Evolutionary conservation across 2,329 filamentous ascomycete species (phyloP).

Genomic region (Hyphodiscus sp.): DNA sequence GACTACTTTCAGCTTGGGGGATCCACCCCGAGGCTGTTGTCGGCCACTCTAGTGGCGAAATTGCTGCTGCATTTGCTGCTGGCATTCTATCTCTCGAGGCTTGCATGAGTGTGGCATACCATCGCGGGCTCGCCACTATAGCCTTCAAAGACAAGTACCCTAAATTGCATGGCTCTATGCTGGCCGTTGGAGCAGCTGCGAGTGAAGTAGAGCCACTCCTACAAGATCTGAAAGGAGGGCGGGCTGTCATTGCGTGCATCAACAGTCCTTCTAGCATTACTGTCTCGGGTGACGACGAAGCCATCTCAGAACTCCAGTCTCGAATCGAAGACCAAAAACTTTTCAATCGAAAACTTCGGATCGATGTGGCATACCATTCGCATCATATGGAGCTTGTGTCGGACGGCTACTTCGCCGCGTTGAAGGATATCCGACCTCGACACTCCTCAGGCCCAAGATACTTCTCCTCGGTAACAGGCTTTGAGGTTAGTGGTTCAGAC

Average conservation of each 20-base stretch:
- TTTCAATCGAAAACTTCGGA: conserved; percentile 26
- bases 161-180: conserved; percentile 41
- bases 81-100: conserved; percentile 30
- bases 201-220: conserved; percentile 18
- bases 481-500: conserved; percentile 14
- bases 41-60: conserved; percentile 44
- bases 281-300: conserved; percentile 24
- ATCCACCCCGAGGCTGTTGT: conserved; percentile 35
- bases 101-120: conserved; percentile 41
- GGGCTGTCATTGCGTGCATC: conserved; percentile 26
- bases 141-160: conserved; percentile 12
- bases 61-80: conserved; percentile 40
- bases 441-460: conserved; percentile 8
- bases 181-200: conserved; percentile 38
- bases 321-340: conserved; percentile 23
- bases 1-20: conserved; percentile 38
- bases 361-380: conserved; percentile 30
- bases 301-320: conserved; percentile 23
- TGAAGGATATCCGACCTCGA: conserved; percentile 10
- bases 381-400: conserved; percentile 29
- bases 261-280: conserved; percentile 30
- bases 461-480: conserved; percentile 22
- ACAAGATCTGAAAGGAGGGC: conserved; percentile 2
- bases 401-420: conserved; percentile 19
- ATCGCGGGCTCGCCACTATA: conserved; percentile 30